These are phyloP conservation scores for Cnidoscolus chayamansa DNA, from an alignment of 441 rosid species.

Conservation along the genomic window DNA sequence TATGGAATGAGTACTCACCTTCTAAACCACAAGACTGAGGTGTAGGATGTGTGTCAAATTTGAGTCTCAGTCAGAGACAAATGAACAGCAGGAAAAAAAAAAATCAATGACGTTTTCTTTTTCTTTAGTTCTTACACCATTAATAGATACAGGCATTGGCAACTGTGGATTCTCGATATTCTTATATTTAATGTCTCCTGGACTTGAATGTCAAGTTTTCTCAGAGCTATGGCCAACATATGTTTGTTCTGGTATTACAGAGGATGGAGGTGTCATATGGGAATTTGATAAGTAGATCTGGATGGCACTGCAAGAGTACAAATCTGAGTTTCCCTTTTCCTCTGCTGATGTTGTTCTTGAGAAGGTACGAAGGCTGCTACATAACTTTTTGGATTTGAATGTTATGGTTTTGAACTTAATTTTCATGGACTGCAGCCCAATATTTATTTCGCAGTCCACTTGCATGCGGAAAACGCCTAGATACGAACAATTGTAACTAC, in stretches of 20 bases:
- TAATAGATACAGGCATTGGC: too few relatives aligned
- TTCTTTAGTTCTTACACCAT: too few relatives aligned
- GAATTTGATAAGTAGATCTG: slow-evolving; percentile 40
- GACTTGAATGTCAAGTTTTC: background rate
- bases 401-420: background rate
- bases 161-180: background rate
- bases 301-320: slow-evolving; percentile 2
- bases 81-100: too few relatives aligned
- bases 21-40: background rate
- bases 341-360: background rate
- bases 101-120: too few relatives aligned
- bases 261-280: slow-evolving; percentile 47
- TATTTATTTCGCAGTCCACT: background rate
- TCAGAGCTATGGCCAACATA: background rate
- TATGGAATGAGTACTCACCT: background rate
- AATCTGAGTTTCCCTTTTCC: too few relatives aligned
- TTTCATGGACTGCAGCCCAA: background rate
- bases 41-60: too few relatives aligned
- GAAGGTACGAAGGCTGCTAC: background rate
- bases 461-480: background rate
- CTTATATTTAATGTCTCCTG: background rate
- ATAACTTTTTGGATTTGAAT: background rate
- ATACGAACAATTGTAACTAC: background rate
- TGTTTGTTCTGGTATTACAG: slow-evolving; percentile 22
- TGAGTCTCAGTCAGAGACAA: too few relatives aligned